Percentiles rank a stretch among this genome's conserved stretches.
Evolutionary conservation across 768 basidiomycete genomes (phyloP).

Genomic region (Antrodiella citrinella): DNA sequence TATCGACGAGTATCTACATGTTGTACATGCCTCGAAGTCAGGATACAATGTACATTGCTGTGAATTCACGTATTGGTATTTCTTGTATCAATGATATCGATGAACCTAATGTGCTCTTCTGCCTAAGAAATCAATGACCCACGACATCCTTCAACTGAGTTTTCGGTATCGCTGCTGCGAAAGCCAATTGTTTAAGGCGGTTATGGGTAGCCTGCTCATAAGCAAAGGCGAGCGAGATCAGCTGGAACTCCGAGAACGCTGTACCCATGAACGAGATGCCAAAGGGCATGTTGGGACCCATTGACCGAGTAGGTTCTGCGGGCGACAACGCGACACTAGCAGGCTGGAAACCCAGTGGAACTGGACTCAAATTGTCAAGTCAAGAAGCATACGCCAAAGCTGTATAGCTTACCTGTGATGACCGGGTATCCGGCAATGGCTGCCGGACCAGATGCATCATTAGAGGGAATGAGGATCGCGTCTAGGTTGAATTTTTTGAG

Average conservation of each 20-base stretch:
- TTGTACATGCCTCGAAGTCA: no score
- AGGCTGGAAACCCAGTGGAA: conserved; percentile 55
- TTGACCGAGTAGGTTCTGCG: conserved; percentile 31
- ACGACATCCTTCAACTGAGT: conserved; percentile 23
- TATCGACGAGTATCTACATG: no score
- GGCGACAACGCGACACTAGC: conserved; percentile 33
- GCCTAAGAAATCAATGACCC: background rate
- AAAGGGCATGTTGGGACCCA: conserved; percentile 49
- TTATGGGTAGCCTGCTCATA: conserved; percentile 40
- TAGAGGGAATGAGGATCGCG: conserved; percentile 25
- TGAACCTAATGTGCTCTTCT: no score
- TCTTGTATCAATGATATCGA: no score
- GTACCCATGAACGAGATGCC: conserved; percentile 57
- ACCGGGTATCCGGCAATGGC: conserved; percentile 64
- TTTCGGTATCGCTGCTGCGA: conserved; percentile 23
- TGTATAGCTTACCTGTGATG: conserved; percentile 41
- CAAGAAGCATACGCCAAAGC: background rate
- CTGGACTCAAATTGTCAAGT: conserved; percentile 15
- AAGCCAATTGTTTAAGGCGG: conserved; percentile 22
- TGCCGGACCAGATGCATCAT: conserved; percentile 24
- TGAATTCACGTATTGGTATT: no score
- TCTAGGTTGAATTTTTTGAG: conserved; percentile 25
- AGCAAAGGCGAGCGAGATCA: conserved; percentile 53
- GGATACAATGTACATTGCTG: no score
- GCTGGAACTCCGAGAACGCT: conserved; percentile 49